Base-by-base conservation (phyloP, 2,329 filamentous ascomycete genomes). In the Diaporthe sp. region DNA sequence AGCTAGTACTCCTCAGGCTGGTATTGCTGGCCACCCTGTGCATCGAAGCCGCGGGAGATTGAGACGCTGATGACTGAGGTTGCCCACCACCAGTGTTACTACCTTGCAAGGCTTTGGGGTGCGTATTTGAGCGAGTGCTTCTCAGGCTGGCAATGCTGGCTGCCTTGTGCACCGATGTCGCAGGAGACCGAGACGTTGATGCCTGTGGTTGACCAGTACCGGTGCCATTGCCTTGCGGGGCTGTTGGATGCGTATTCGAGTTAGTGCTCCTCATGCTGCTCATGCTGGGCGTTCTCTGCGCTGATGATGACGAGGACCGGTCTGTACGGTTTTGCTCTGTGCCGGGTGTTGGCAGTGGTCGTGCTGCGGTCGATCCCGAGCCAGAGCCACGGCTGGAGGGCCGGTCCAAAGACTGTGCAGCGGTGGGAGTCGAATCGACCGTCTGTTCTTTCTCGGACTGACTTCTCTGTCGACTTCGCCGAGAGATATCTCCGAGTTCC, bases 171-270 rank as follows among this genome's bases (percentile, higher is more conserved):
- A 22, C 42, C 6, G 42, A 47, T 1, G 17, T 19, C 9, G 25
- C 10, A 2, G 17, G 6, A 6, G 39, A 0, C 2, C 13, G 27
- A 10, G 42, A 12, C 19, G 10, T 50, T 17, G 27, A 13, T 12
- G 13, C 4, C 25, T 2, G 37, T 27, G 5, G 0, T 27, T 22
- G 56, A 9, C 15, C 22, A 3, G 35, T 2, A 8, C 7, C 15
- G 4, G 1, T 15, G 8, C 1, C 3, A 8, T 37, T 30, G 22
- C 10, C 6, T n/a, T 4, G 3, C 3, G 4, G 3, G 2, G 32
- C 12, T 8, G 13, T 37, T 1, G 30, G 3, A 2, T n/a, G 30
- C 12, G 4, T 12, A 3, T 4, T 35, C 4, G 53, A n/a, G 2
- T 10, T 2, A 8, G 9, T 12, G 25, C 30, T 66, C 30, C 30